Conservation (phyloP, 2,329 filamentous ascomycete species). For the Davidsoniella australis region DNA sequence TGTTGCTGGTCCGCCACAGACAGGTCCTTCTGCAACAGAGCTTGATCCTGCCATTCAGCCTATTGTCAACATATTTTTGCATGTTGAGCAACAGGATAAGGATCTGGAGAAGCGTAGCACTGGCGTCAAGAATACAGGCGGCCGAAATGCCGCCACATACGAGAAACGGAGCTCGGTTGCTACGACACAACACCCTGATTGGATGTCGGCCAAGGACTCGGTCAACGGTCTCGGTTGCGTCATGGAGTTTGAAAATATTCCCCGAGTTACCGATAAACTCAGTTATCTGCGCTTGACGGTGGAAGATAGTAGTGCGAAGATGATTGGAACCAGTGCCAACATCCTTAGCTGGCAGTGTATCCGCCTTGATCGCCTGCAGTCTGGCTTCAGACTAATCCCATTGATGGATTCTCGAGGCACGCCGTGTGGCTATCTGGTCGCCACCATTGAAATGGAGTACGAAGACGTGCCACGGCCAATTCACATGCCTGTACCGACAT, state of each 20-base stretch:
- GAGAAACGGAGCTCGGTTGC: constrained; percentile 40
- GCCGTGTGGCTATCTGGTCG: constrained; percentile 31
- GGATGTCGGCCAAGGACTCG: constrained; percentile 18
- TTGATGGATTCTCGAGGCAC: constrained; percentile 30
- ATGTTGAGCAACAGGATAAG: constrained; percentile 47
- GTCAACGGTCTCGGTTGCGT: constrained; percentile 26
- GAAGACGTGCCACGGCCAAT: not conserved
- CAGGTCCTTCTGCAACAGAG: not conserved
- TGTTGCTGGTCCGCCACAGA: not conserved
- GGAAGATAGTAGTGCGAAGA: not conserved
- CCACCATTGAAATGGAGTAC: constrained; percentile 32
- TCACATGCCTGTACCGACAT: not conserved
- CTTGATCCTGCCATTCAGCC: constrained; percentile 27
- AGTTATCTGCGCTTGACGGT: constrained; percentile 37
- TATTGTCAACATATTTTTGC: constrained; percentile 62
- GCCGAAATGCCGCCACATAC: constrained; percentile 36
- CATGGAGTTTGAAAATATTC: constrained; percentile 41
- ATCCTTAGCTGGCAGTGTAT: constrained; percentile 39
- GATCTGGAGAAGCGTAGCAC: constrained; percentile 15
- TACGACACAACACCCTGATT: constrained; percentile 46
- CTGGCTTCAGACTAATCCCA: constrained; percentile 37
- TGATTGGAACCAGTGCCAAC: not conserved
- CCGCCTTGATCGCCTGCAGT: constrained; percentile 38
- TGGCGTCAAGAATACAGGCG: constrained; percentile 17
- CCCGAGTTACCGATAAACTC: constrained; percentile 47